Conservation (phyloP, 1,284 basidiomycete genomes). For the Ustilago hordei region DNA sequence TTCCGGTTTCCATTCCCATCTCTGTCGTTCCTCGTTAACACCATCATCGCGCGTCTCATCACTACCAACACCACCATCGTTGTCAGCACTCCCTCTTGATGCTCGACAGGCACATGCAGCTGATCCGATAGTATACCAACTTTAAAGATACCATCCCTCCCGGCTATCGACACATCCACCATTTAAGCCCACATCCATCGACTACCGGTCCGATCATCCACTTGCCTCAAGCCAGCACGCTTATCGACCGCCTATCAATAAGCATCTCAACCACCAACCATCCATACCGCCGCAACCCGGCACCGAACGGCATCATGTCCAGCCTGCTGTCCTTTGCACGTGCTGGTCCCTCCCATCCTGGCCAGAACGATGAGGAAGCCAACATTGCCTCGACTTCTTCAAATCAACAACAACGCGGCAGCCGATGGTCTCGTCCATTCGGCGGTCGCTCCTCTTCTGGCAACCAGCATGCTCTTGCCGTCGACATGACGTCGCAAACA, state of each 20-base stretch:
- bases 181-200: background rate
- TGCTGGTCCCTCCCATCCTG: conserved; percentile 24
- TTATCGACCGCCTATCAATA: background rate
- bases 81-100: background rate
- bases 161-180: background rate
- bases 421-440: conserved; percentile 33
- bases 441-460: conserved; percentile 8
- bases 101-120: background rate
- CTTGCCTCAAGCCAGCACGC: background rate
- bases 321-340: conserved; percentile 34
- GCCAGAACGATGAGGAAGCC: conserved; percentile 28
- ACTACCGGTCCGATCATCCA: background rate
- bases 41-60: background rate
- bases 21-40: background rate
- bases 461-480: conserved; percentile 10
- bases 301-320: conserved; percentile 17
- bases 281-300: background rate
- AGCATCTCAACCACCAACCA: background rate
- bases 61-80: background rate
- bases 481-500: conserved; percentile 32
- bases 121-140: background rate
- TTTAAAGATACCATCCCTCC: background rate
- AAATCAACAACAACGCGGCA: background rate
- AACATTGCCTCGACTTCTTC: conserved; percentile 17
- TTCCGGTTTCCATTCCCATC: background rate